These are phyloP conservation scores for Phaffomyces thermotolerans DNA, from an alignment of 805 yeast genomes.

Conservation along the genomic window DNA sequence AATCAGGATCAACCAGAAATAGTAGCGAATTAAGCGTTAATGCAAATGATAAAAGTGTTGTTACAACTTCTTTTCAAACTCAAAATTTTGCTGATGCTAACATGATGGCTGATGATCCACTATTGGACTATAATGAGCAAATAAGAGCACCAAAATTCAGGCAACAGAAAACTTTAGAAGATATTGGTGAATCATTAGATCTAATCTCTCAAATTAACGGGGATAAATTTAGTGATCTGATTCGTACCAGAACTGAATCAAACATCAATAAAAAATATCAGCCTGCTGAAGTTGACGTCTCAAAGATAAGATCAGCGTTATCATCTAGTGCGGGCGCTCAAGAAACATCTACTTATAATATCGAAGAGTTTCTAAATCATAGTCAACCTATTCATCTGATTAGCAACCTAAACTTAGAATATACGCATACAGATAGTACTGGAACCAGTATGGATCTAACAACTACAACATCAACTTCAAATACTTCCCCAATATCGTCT, in stretches of 20 bases:
- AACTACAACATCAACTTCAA: neutral
- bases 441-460: neutral
- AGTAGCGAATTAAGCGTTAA: neutral
- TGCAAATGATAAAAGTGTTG: neutral
- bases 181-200: conserved; percentile 12
- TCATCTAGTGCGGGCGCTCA: conserved; percentile 1
- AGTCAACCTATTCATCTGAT: conserved; percentile 2
- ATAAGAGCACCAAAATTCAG: conserved; percentile 24
- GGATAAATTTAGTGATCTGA: neutral
- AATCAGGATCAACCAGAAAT: neutral
- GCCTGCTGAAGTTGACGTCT: conserved; percentile 18
- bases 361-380: conserved; percentile 7
- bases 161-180: conserved; percentile 1
- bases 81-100: conserved; percentile 5
- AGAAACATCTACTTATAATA: conserved; percentile 1
- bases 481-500: conserved; percentile 14
- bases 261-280: conserved; percentile 10
- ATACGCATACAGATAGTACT: conserved; percentile 2
- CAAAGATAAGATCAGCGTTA: conserved; percentile 8
- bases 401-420: conserved; percentile 5
- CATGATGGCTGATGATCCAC: conserved; percentile 19
- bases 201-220: neutral
- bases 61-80: conserved; percentile 1
- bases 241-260: neutral
- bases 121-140: conserved; percentile 23